Conservation (phyloP, 2,329 filamentous ascomycete genomes). For the Davidsoniella virescens region DNA sequence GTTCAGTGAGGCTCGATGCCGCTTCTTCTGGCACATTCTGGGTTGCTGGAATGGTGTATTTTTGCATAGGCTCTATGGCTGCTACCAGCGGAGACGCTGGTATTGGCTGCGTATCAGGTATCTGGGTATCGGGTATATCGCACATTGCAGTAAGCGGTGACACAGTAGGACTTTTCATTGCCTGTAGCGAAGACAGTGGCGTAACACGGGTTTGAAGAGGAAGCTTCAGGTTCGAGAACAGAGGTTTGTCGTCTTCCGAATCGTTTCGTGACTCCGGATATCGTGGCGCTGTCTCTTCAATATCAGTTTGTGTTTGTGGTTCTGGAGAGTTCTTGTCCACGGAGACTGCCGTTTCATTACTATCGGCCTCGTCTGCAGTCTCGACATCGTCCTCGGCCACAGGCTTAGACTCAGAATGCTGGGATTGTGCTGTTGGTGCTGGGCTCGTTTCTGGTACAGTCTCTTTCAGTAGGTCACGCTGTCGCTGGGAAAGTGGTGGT, state of each 20-base stretch:
- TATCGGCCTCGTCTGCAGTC: neutral
- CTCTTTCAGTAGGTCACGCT: conserved; percentile 3
- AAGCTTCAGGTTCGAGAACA: conserved; percentile 6
- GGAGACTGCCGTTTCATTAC: neutral
- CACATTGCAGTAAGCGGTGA: conserved; percentile 6
- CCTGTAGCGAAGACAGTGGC: neutral
- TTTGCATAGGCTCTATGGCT: too few relatives aligned
- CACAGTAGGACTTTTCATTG: conserved; percentile 8
- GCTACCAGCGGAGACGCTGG: neutral
- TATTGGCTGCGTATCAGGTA: neutral
- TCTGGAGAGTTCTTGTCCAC: neutral
- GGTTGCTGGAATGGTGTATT: neutral
- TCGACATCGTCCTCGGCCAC: conserved; percentile 1
- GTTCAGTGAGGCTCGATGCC: conserved; percentile 4
- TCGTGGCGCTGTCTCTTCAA: neutral
- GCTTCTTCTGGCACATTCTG: conserved; percentile 1
- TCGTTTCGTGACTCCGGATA: neutral
- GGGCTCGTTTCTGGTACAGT: conserved; percentile 11
- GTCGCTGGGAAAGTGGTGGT: neutral
- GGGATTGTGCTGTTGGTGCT: conserved; percentile 1
- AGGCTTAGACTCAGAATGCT: neutral
- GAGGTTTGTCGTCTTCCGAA: neutral
- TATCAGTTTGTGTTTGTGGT: too few relatives aligned
- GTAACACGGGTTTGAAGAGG: neutral
- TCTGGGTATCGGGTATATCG: conserved; percentile 10